phyloP scores from a whole-genome alignment of 2,329 filamentous ascomycete genomes.

The Dactylella cylindrospora region DNA sequence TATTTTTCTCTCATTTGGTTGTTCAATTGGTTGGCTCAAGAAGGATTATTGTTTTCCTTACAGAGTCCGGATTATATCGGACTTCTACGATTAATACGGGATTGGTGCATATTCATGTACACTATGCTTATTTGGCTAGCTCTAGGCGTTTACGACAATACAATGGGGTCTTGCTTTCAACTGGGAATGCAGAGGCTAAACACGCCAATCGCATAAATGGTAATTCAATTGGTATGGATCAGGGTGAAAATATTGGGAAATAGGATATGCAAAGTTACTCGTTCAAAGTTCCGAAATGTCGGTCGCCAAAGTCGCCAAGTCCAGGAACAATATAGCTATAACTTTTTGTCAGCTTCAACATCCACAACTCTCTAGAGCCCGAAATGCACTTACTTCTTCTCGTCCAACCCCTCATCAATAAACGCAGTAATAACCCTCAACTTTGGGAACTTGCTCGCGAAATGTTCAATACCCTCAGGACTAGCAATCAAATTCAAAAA shows the following conservation, averaged over 20 bases:
- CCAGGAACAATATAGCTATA: constrained; percentile 90
- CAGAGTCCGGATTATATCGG: too few species aligned
- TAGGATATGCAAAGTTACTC: constrained; percentile 6
- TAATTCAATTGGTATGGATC: too few species aligned
- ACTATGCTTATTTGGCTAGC: too few species aligned
- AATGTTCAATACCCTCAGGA: constrained; percentile 84
- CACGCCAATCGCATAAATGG: too few species aligned
- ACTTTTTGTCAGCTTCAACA: constrained; percentile 52
- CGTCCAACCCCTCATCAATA: constrained; percentile 91
- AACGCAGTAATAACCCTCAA: constrained; percentile 93
- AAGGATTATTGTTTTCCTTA: too few species aligned
- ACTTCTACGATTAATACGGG: too few species aligned
- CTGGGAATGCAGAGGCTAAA: too few species aligned
- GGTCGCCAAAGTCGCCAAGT: constrained; percentile 90
- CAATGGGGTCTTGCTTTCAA: too few species aligned
- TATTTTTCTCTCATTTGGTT: too few species aligned
- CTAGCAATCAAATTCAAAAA: constrained; percentile 98
- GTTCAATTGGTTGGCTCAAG: too few species aligned
- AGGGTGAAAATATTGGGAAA: not conserved
- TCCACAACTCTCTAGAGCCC: not conserved
- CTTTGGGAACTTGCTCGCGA: constrained; percentile 84
- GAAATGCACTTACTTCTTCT: constrained; percentile 76
- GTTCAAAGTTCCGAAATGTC: constrained; percentile 77
- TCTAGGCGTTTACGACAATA: too few species aligned
- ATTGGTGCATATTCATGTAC: too few species aligned